phyloP scores from a whole-genome alignment of 2,329 filamentous ascomycete genomes.

The Neurospora sp. region DNA sequence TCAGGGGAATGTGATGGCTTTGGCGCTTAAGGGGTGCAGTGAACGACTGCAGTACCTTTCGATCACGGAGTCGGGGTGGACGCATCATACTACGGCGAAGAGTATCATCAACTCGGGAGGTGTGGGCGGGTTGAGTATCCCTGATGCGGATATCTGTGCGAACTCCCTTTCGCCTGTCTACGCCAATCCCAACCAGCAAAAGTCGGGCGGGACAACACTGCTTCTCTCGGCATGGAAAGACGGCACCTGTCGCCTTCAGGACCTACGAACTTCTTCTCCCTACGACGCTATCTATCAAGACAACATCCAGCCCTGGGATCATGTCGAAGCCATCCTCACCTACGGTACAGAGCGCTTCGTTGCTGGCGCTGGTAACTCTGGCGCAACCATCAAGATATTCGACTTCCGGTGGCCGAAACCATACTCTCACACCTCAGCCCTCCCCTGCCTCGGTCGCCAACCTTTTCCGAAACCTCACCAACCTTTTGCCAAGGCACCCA shows the following conservation, averaged over 20 bases:
- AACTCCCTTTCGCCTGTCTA: conserved; percentile 37
- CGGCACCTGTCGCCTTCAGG: conserved; percentile 37
- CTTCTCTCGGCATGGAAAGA: conserved; percentile 45
- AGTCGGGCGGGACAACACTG: conserved; percentile 26
- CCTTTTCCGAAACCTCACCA: conserved; percentile 29
- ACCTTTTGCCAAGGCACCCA: conserved; percentile 18
- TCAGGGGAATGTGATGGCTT: conserved; percentile 33
- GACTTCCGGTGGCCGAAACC: conserved; percentile 41
- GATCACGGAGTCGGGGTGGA: conserved; percentile 35
- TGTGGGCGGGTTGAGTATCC: conserved; percentile 15
- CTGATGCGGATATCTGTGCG: conserved; percentile 22
- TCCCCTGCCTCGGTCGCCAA: conserved; percentile 31
- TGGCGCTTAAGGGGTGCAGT: conserved; percentile 32
- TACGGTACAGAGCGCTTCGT: conserved; percentile 43
- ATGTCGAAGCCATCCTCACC: conserved; percentile 37
- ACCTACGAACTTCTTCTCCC: conserved; percentile 38
- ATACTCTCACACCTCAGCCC: conserved; percentile 38
- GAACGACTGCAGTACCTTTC: conserved; percentile 37
- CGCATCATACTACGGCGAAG: conserved; percentile 26
- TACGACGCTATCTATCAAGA: conserved; percentile 43
- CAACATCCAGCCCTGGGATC: conserved; percentile 37
- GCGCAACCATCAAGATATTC: conserved; percentile 38
- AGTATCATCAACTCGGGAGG: conserved; percentile 18
- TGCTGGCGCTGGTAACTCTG: conserved; percentile 32
- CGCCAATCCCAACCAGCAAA: conserved; percentile 19